A percentile compares a stretch with the other conserved stretches of the same genome.
These are phyloP conservation scores for Rhododendron molle DNA, from an alignment of 148 eudicot genomes.

Conservation along the genomic window DNA sequence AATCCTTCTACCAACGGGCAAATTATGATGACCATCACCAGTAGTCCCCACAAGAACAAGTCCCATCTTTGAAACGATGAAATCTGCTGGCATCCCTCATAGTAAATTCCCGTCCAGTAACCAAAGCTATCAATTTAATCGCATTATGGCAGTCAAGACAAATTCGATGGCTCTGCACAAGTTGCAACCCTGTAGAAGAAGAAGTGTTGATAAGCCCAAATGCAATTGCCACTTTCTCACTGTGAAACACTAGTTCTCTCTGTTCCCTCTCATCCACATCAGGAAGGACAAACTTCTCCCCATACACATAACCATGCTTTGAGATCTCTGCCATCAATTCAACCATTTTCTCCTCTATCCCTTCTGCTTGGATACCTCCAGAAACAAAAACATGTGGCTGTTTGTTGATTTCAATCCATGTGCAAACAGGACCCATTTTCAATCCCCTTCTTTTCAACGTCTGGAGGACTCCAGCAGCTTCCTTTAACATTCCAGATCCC, in stretches of 20 bases:
- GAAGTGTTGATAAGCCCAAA: conserved; percentile 61
- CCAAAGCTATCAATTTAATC: conserved; percentile 51
- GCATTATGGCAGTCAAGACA: conserved; percentile 68
- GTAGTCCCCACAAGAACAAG: conserved; percentile 87
- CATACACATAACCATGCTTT: conserved; percentile 53
- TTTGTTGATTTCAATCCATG: conserved; percentile 83
- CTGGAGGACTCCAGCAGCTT: conserved; percentile 64
- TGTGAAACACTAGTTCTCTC: conserved; percentile 46
- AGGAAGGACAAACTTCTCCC: conserved; percentile 49
- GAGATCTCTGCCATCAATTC: conserved; percentile 47
- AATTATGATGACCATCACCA: conserved; percentile 36
- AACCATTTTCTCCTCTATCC: conserved; percentile 47
- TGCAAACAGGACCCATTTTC: conserved; percentile 59
- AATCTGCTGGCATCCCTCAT: conserved; percentile 72
- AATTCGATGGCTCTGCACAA: conserved; percentile 71
- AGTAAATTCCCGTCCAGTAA: conserved; percentile 43
- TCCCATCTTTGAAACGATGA: conserved; percentile 60
- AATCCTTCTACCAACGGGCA: background rate
- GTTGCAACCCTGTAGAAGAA: conserved; percentile 47
- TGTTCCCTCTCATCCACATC: conserved; percentile 79
- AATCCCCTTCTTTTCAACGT: conserved; percentile 61
- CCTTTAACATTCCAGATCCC: conserved; percentile 52
- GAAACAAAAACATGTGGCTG: conserved; percentile 43
- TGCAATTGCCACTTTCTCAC: conserved; percentile 74
- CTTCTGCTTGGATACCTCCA: conserved; percentile 46